A percentile compares a stretch with the other conserved stretches of the same genome.
Evolutionary conservation across 73 alveolate species (phyloP).

Genomic region (Paramecium primaurelia): DNA sequence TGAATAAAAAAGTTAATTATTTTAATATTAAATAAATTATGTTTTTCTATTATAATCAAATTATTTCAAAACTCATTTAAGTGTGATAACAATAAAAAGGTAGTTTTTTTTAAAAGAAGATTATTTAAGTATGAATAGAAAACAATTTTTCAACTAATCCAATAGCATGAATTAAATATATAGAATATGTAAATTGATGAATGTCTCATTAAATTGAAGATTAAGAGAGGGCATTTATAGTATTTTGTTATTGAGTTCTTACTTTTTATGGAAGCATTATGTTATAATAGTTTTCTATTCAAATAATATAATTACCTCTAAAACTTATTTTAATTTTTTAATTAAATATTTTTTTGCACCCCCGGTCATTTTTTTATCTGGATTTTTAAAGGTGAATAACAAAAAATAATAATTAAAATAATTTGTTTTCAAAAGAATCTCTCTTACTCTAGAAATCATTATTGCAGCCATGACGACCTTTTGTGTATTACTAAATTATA

Average conservation of each 20-base stretch:
- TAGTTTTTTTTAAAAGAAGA: background rate
- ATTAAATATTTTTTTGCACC: background rate
- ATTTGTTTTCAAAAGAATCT: background rate
- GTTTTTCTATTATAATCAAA: background rate
- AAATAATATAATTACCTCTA: background rate
- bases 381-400: background rate
- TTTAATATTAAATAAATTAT: background rate
- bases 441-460: background rate
- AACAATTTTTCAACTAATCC: background rate
- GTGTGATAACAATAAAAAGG: background rate
- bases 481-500: background rate
- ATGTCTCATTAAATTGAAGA: constrained; percentile 49
- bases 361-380: background rate
- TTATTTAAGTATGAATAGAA: background rate
- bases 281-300: background rate
- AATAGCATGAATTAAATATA: background rate
- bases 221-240: background rate
- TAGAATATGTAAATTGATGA: constrained; percentile 65
- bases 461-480: constrained; percentile 12
- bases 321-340: background rate
- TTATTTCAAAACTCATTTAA: background rate
- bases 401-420: background rate
- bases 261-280: background rate
- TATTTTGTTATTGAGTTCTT: background rate
- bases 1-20: background rate